Base-by-base conservation (phyloP, 2,329 filamentous ascomycete species). In the Colletotrichum sp. region DNA sequence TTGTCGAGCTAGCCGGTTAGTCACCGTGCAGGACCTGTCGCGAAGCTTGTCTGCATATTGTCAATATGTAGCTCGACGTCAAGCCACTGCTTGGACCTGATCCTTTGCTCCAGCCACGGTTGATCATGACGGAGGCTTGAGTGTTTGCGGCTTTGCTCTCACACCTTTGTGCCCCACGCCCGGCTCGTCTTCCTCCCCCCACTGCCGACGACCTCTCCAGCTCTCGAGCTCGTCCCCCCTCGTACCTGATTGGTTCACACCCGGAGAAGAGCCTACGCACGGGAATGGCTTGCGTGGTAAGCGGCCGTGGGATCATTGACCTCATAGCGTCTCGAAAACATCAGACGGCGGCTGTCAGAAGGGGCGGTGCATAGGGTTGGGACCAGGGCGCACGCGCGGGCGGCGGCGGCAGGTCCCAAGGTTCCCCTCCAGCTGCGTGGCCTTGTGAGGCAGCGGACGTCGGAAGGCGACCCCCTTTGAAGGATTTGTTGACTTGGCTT, bases 331-430 rank as follows among this genome's bases (percentile, higher is more conserved):
- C 36, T 64, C 30, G 30, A 24, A 62, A 55, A 76, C 73, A 76
- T 76, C 73, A 73, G 73, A 76, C 73, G 73, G 64, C 70, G 73
- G 73, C 73, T 76, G 73, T 68, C 73, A 73, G 73, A 68, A 55
- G 36, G 60, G 21, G 39, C 67, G 18, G 55, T 55, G 63, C 55
- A 57, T 73, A 28, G 62, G 34, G 64, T 73, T 68, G 57, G 64
- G 44, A 59, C 57, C 65, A 63, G 68, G 28, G 52, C 49, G 55
- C n/a, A 32, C 34, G 34, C 44, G 55, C 34, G 12, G 36, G 24
- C 49, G 24, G 57, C 52, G 15, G n/a, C 24, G n/a, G 44, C 44
- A 52, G 44, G 44, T 21, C 44, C n/a, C 44, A 52, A 13, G 10
- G 44, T 13, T 12, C 0, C 2, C 44, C 44, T 52, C 44, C 44